Evolutionary conservation across 257 asterid genomes (phyloP), one percentile per base, ranked within the genome.

Genomic region (Knoxia roxburghii): DNA sequence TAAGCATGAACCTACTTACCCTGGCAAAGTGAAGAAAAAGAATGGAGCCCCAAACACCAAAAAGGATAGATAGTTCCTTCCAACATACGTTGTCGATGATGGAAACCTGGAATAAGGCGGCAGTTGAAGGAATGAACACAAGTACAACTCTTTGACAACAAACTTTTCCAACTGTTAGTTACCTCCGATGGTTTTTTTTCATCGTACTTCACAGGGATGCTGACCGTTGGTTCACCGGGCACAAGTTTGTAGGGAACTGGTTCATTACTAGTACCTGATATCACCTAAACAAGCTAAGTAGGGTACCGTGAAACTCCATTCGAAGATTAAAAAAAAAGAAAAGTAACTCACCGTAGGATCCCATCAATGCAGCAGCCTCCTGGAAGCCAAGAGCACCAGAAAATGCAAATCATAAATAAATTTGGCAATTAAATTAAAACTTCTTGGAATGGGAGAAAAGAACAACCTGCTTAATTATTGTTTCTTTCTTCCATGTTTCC

Each of bases 401-500:
- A 40, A 33, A 64, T 26, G 33, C 56, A 5, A 23, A 21, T 39
- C 37, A 7, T 32, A 65, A 30, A 39, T 14, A n/a, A 32, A n/a
- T 12, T 17, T 15, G 18, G 20, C 6, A 60, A 37, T 18, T 11
- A 20, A 20, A 12, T 9, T 35, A 7, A 18, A 50, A 30, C 21
- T 5, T 12, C 27, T 4, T n/a, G 15, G 1, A 35, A 51, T 13
- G 13, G 63, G 73, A 75, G 46, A 46, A 26, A 30, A 23, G 37
- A n/a, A 32, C 17, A 40, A 84, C 99, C 96, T 85, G 85, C 78
- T 86, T 90, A 78, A 84, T 69, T 59, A 93, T 80, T 45, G 95
- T 90, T 82, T 93, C 97, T 74, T 88, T 88, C 74, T 84, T 90
- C 99, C 99, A 93, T 45, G 97, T 93, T 50, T 88, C 95, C 29